These are phyloP conservation scores for Passalora sequoiae DNA, from an alignment of 2,329 filamentous ascomycete species.

Conservation along the genomic window DNA sequence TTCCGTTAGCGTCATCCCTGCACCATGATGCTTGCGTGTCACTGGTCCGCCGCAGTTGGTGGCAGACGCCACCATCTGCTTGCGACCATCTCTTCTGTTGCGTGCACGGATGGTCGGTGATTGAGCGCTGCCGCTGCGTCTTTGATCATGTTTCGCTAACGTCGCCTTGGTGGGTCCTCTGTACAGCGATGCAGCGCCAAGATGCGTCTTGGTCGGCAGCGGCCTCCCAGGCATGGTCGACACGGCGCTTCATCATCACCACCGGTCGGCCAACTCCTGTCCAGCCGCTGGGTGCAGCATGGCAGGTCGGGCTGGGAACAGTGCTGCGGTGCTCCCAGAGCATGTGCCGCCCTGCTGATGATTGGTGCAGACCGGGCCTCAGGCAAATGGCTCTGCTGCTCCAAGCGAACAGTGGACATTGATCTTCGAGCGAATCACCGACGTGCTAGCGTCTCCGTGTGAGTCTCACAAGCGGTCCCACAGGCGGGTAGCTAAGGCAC, in stretches of 20 bases:
- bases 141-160: conserved; percentile 6
- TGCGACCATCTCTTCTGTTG: conserved; percentile 10
- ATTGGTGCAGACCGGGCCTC: conserved; percentile 11
- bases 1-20: conserved; percentile 7
- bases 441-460: not conserved
- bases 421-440: conserved; percentile 6
- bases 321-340: conserved; percentile 1
- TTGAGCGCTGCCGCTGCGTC: conserved; percentile 9
- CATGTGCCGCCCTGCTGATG: not conserved
- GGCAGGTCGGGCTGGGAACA: not conserved
- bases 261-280: not conserved
- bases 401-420: not conserved
- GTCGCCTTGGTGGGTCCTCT: conserved; percentile 4
- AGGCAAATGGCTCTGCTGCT: conserved; percentile 8
- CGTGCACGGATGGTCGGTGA: conserved; percentile 6
- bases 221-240: conserved; percentile 1
- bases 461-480: not conserved
- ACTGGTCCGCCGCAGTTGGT: conserved; percentile 13
- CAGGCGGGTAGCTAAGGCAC: conserved; percentile 6
- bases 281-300: conserved; percentile 14
- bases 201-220: conserved; percentile 2
- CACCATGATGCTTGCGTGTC: conserved; percentile 18
- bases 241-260: not conserved
- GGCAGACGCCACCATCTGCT: conserved; percentile 11
- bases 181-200: conserved; percentile 8